Base-by-base conservation (phyloP, 2,329 filamentous ascomycete genomes). In the Exophiala sp. region DNA sequence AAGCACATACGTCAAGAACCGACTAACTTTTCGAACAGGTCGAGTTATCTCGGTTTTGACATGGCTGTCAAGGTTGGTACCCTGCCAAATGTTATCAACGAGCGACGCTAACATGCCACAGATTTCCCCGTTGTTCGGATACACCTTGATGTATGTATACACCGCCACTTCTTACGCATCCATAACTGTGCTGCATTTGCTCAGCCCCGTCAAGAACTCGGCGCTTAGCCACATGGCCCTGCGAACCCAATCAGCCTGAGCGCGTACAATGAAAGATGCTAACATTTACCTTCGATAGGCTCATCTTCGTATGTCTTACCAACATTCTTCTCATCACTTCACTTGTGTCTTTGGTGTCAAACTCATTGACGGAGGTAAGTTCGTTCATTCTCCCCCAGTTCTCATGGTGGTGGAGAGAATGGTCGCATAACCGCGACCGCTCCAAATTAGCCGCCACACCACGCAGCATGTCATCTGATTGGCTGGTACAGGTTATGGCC, bases 291-390 rank as follows among this genome's bases (percentile, higher is more conserved):
- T 41, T 48, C 29, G 21, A 20, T 60, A 75, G 72, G 79, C 70
- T 85, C 50, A 71, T 83, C 51, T 85, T 84, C 58, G 76, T 84
- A 39, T 78, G 76, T 52, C 71, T 85, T 69, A 84, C 80, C 47
- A 84, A 84, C 60, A 79, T 84, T 45, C 69, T 84, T 14, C 71
- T 84, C 52, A 77, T 84, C 55, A 83, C 81, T 32, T 82, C 79
- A 29, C 68, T 83, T 59, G 81, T 83, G 57, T 80, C 77, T 56
- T 70, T 83, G 55, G 72, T 84, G 64, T 80, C 78, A 39, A 81
- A 83, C 69, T 81, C 77, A 55, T 67, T 84, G 52, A 77, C 74
- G 63, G 81, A 78, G 74, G 80, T 76, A 72, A 68, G 72, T 64
- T 21, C 21, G 36, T 20, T n/a, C 40, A 44, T 24, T 2, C 24